Evolutionary conservation across 345 rosid species (phyloP), one percentile per base, ranked within the genome.

Genomic region (Salix dunnii): DNA sequence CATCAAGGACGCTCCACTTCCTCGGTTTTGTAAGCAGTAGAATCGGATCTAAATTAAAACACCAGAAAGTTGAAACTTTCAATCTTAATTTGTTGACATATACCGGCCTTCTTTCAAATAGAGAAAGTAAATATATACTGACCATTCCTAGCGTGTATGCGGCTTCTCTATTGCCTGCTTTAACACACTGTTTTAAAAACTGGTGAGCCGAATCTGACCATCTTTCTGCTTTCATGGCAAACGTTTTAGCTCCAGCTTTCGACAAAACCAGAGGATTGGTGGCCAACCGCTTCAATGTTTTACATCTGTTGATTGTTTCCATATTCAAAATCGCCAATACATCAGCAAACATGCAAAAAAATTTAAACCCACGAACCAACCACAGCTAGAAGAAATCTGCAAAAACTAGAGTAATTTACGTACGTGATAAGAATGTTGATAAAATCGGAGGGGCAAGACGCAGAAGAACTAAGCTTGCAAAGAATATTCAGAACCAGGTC

Each of bases 71-170:
- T 1, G 62, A 58, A n/a, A 58, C 62, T 58, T 23, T 58, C 62
- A 58, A 58, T n/a, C 62, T 55, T 53, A 0, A 21, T 6, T 2
- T 23, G 4, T n/a, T 5, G 23, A 7, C n/a, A 55, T 17, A 55
- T 55, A 55, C 0, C n/a, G 28, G 62, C 14, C 62, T 23, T 30
- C 3, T 18, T 42, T 18, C 21, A 0, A 27, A 4, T 2, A 31
- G 16, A 23, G 1, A 51, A 14, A n/a, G 63, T 25, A 51, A 0
- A 35, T 49, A 42, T 6, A 33, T 11, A 73, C 86, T n/a, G 35
- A 91, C 96, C 96, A 91, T 91, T 72, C 96, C 96, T 1, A 91
- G 88, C 43, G 77, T 76, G 77, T 84, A 91, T 6, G 84, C 80
- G 60, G 96, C 93, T 23, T 90, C 88, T 5, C 69, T 23, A 78